Percentiles rank a stretch among this genome's conserved stretches.
Evolutionary conservation across 352 stramenopile species (phyloP).

Genomic region (Detonula confervacea): DNA sequence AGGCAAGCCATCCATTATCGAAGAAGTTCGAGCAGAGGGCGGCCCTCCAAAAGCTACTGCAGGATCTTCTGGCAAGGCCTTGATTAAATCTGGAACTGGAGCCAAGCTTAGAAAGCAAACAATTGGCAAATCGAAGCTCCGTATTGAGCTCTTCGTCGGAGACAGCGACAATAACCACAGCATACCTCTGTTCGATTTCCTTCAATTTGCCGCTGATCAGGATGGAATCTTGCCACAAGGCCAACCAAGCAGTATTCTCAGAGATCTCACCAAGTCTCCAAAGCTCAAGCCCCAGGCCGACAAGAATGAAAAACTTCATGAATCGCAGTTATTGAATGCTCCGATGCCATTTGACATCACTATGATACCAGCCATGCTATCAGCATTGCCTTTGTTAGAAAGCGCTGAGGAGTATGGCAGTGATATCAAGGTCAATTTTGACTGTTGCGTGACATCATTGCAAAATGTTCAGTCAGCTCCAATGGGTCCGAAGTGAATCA

Average conservation of each 20-base stretch:
- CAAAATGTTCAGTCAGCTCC: constrained; percentile 40
- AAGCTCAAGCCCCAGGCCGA: constrained; percentile 35
- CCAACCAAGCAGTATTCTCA: constrained; percentile 14
- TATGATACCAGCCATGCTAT: neutral
- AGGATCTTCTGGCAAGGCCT: neutral
- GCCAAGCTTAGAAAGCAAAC: neutral
- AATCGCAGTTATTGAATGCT: constrained; percentile 41
- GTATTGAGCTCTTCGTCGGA: constrained; percentile 44
- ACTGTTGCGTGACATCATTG: constrained; percentile 26
- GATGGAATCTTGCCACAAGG: constrained; percentile 3
- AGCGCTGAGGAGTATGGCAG: neutral
- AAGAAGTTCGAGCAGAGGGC: constrained; percentile 44
- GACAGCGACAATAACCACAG: neutral
- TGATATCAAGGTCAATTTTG: neutral
- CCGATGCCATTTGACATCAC: constrained; percentile 26
- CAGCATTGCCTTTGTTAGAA: neutral
- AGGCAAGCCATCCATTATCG: constrained; percentile 40
- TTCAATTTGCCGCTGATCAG: constrained; percentile 12
- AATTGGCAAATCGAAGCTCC: neutral
- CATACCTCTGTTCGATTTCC: constrained; percentile 43
- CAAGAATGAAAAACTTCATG: constrained; percentile 15
- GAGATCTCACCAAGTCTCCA: constrained; percentile 31
- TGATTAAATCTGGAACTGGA: neutral
- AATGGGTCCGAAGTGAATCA: too few relatives aligned
- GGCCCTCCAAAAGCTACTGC: neutral